Conservation (phyloP, 345 rosid genomes). For the Eucalyptus cladocalyx region DNA sequence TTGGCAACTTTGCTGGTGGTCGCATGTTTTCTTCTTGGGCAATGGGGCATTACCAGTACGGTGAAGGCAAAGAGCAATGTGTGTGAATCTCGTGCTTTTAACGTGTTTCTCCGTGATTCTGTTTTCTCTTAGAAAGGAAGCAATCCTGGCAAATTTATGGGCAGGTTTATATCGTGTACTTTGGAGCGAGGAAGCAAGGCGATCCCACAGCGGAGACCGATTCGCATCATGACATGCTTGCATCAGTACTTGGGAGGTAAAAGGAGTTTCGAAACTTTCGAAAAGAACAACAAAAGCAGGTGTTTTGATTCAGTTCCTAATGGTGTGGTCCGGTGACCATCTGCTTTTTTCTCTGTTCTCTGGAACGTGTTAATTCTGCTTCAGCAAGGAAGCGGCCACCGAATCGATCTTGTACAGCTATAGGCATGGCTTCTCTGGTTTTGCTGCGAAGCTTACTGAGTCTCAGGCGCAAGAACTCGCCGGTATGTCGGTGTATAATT, state of each 20-base stretch:
- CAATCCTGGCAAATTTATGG: not conserved
- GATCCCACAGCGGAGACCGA: constrained; percentile 20
- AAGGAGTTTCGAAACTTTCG: not conserved
- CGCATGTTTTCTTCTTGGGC: not conserved
- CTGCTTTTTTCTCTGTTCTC: not conserved
- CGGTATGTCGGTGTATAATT: constrained; percentile 2
- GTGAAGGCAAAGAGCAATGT: constrained; percentile 6
- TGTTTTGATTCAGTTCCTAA: not conserved
- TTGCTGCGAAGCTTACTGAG: constrained; percentile 58
- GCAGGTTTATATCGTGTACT: constrained; percentile 54
- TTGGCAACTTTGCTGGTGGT: not conserved
- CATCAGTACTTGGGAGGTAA: constrained; percentile 52
- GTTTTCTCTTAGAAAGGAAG: not conserved
- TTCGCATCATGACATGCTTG: constrained; percentile 58
- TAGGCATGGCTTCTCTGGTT: constrained; percentile 69
- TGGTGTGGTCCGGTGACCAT: not conserved
- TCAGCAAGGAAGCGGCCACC: constrained; percentile 43
- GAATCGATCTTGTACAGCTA: constrained; percentile 57
- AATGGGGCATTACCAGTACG: not conserved
- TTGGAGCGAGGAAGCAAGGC: constrained; percentile 44
- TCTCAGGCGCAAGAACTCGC: constrained; percentile 42
- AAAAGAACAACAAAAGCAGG: not conserved
- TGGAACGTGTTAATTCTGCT: not conserved
- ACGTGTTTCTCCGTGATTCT: not conserved
- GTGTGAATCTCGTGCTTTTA: not conserved